Evolutionary conservation across 805 yeast genomes (phyloP), one percentile per base, ranked within the genome.

Genomic region (Saturnispora dispora): DNA sequence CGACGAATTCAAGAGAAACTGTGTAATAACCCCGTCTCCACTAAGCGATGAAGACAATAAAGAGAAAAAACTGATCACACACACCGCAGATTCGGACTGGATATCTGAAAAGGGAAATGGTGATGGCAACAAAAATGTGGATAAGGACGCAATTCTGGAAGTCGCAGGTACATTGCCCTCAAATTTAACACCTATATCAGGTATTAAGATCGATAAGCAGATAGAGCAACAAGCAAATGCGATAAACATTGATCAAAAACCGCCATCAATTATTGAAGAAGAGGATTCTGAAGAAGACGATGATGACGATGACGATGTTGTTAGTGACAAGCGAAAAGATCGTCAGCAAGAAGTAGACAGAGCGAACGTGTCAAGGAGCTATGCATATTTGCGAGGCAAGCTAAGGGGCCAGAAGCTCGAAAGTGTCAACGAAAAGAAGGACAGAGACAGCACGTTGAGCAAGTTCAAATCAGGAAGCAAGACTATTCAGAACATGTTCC

Each of bases 1-100:
- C n/a, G 72, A 63, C 3, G 80, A 81, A 52, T 67, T 67, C 35
- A 49, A 61, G n/a, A 59, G 58, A 27, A 83, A 85, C 61, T 81
- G 78, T 50, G 56, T 52, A 1, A 66, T 66, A 5, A 76, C 86
- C 0, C 88, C 90, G 3, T 67, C 79, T 7, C 71, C 66, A 35
- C 55, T 67, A 15, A 47, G 64, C 9, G 36, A 53, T 9, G 45
- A 44, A 22, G 36, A 20, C 25, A 23, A 28, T 8, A 44, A 27
- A 5, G 33, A 25, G 22, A 25, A 13, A 10, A n/a, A 37, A 9
- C 15, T 11, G 11, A 10, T 11, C 8, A 18, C 41, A 18, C n/a
- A n/a, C 17, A 37, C 13, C n/a, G 13, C 22, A 8, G 23, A 37
- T 37, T 17, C 20, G 7, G 44, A 40, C 15, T 23, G n/a, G n/a